These are phyloP conservation scores for Wickerhamiella australiensis DNA, from an alignment of 805 yeast species.

Conservation along the genomic window DNA sequence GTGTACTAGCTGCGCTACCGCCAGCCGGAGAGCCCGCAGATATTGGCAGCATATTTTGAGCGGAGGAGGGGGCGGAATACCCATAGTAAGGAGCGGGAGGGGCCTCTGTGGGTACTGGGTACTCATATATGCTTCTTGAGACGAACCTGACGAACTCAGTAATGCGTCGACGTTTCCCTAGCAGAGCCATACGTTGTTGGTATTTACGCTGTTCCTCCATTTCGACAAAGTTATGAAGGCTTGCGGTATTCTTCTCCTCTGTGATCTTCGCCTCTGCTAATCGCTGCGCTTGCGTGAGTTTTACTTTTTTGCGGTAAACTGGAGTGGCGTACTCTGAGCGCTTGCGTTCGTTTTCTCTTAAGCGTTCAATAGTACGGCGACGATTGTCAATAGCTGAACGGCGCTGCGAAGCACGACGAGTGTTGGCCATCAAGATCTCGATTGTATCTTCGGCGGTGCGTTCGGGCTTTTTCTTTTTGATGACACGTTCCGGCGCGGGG, in stretches of 20 bases:
- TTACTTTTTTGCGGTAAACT: slow-evolving; percentile 20
- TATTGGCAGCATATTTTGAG: not conserved
- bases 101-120: slow-evolving; percentile 14
- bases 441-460: slow-evolving; percentile 24
- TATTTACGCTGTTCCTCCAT: slow-evolving; percentile 74
- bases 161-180: slow-evolving; percentile 51
- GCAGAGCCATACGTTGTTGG: slow-evolving; percentile 58
- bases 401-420: slow-evolving; percentile 65
- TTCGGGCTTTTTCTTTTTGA: slow-evolving; percentile 24
- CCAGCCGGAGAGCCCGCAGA: not conserved
- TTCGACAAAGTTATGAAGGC: slow-evolving; percentile 67
- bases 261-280: slow-evolving; percentile 78
- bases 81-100: not conserved
- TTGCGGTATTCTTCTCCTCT: slow-evolving; percentile 59
- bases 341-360: slow-evolving; percentile 56
- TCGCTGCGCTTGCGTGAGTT: slow-evolving; percentile 56
- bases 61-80: not conserved
- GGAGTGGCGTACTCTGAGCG: slow-evolving; percentile 33
- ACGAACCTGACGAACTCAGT: slow-evolving; percentile 42
- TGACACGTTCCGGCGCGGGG: slow-evolving; percentile 26
- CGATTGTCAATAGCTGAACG: slow-evolving; percentile 66
- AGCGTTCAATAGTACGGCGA: slow-evolving; percentile 58
- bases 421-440: slow-evolving; percentile 33
- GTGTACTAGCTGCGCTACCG: not conserved
- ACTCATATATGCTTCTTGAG: slow-evolving; percentile 3